Evolutionary conservation across 768 basidiomycete species (phyloP).

Genomic region (Tephrocybe sp.): DNA sequence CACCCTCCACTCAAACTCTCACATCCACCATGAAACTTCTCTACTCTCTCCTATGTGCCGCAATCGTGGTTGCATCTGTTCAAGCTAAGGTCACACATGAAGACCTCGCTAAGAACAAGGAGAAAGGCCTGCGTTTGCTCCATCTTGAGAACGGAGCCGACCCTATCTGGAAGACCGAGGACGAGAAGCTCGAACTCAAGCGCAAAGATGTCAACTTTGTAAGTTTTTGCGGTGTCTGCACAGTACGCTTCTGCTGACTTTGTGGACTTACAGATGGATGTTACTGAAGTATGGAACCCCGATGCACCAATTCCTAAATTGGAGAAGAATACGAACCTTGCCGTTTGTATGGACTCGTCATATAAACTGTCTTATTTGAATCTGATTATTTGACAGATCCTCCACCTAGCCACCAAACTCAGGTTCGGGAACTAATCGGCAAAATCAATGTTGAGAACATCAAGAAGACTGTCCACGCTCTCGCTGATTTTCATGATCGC

Average conservation of each 20-base stretch:
- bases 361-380: too few species aligned
- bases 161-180: conserved; percentile 14
- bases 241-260: not conserved
- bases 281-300: not conserved
- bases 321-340: not conserved
- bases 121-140: conserved; percentile 10
- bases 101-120: not conserved
- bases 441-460: not conserved
- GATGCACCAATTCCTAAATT: not conserved
- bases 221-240: not conserved
- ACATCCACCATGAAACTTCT: not conserved
- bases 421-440: not conserved
- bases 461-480: not conserved
- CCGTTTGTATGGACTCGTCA: not conserved
- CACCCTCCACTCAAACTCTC: too few species aligned
- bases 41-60: not conserved
- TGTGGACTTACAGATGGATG: not conserved
- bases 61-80: not conserved
- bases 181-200: conserved; percentile 10
- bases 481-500: not conserved
- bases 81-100: not conserved
- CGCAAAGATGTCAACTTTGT: conserved; percentile 1
- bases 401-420: not conserved
- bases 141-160: conserved; percentile 9
- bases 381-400: not conserved